Evolutionary conservation across 768 basidiomycete species (phyloP), one percentile per base, ranked within the genome.

Genomic region (Suillus tomentosus): DNA sequence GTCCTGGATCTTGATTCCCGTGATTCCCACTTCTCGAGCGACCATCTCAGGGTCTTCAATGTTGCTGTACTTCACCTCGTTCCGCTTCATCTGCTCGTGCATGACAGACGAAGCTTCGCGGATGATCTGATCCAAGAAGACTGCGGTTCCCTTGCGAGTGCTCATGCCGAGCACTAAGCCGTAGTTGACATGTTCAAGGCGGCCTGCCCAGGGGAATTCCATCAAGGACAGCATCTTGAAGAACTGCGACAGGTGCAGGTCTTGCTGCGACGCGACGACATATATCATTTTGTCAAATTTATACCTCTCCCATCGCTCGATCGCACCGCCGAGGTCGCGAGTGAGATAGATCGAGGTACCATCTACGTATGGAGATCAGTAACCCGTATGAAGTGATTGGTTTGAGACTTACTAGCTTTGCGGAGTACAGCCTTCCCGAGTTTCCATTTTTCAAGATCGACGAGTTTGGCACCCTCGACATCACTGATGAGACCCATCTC

Each of bases 1-100:
- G 73, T 97, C 95, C 77, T 99, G 97, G 65, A 99, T 95, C 81
- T 98, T 99, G 68, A 99, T 90, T 3, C 94, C 95, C 0, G 94
- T 91, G 70, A 97, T 94, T 22, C 96, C 97, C 56, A 98, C 88
- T 76, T 96, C 92, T 66, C 83, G 82, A 63, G 86, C 85, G 54
- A 89, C 90, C 55, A 76, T 79, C 72, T 92, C 90, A 1, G 96
- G 96, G 75, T 99, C 87, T 71, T 94, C 93, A 45, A 99, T 84
- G 34, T 89, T 87, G 5, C 80, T 85, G 71, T 96, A 98, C 78
- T 99, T 99, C 59, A 88, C 94, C 78, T 94, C 89, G 74, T 98
- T 98, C 78, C 89, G 89, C 77, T 81, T 82, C 96, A 99, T 99
- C 78, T 96, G 94, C 64, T 96, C 95, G 77, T 93, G 94, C 96